Conservation (phyloP, 257 asterid species). For the Solanum tacnaense region DNA sequence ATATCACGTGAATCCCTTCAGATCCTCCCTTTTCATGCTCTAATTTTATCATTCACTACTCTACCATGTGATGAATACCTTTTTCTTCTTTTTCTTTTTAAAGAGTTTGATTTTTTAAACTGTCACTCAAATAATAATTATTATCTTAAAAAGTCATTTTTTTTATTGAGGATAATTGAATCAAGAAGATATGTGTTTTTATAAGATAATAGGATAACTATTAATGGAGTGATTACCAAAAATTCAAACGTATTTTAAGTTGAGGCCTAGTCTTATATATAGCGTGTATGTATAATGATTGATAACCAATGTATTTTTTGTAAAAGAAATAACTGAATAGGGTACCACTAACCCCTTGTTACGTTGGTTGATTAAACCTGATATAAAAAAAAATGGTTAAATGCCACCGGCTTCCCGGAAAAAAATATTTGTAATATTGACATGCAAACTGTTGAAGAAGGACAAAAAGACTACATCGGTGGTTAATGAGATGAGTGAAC, state of each 20-base stretch:
- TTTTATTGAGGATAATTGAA: background rate
- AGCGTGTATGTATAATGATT: background rate
- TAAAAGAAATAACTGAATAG: background rate
- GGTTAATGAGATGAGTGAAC: background rate
- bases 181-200: background rate
- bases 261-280: background rate
- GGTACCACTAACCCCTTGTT: background rate
- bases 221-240: background rate
- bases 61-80: background rate
- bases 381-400: background rate
- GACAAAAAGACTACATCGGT: background rate
- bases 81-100: background rate
- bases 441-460: background rate
- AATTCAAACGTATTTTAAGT: background rate
- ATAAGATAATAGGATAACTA: background rate
- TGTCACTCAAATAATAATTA: background rate
- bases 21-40: background rate
- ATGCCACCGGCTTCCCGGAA: background rate
- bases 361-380: background rate
- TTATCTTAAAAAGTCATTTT: background rate
- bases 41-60: background rate
- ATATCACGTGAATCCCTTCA: background rate
- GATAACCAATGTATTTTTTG: background rate
- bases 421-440: background rate
- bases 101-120: background rate